Evolutionary conservation across 805 yeast genomes (phyloP).

Genomic region (Saccharomycopsis oosterbeekiorum): DNA sequence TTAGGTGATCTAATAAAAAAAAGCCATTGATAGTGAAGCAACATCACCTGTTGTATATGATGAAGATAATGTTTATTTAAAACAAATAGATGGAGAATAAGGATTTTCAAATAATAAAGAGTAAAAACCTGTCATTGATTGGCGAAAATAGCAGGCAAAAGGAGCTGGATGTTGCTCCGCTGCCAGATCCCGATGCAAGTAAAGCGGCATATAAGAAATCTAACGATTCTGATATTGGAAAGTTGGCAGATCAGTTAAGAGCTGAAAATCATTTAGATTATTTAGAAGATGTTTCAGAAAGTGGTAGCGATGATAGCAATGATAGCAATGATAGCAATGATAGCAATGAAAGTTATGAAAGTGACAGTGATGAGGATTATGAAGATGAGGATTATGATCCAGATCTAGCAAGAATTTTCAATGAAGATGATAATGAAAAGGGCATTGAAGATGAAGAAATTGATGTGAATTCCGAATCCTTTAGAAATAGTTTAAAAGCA

Average conservation of each 20-base stretch:
- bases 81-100: background rate
- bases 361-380: constrained; percentile 20
- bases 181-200: background rate
- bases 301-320: constrained; percentile 18
- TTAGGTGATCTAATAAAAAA: background rate
- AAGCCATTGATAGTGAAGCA: too few species aligned
- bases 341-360: constrained; percentile 9
- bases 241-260: background rate
- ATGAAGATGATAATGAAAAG: constrained; percentile 22
- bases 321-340: background rate
- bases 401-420: constrained; percentile 18
- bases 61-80: too few species aligned
- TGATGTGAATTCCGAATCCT: constrained; percentile 23
- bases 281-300: constrained; percentile 5
- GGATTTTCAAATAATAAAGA: background rate
- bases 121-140: background rate
- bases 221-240: background rate
- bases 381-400: constrained; percentile 30
- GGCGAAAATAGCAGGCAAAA: background rate
- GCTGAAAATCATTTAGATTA: background rate
- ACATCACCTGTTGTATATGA: too few species aligned
- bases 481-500: constrained; percentile 55
- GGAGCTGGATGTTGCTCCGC: background rate
- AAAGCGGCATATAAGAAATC: background rate
- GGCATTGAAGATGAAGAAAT: constrained; percentile 33